These are phyloP conservation scores for Funneliformis geosporum DNA, from an alignment of 192 early-diverging fungal species.

Conservation along the genomic window DNA sequence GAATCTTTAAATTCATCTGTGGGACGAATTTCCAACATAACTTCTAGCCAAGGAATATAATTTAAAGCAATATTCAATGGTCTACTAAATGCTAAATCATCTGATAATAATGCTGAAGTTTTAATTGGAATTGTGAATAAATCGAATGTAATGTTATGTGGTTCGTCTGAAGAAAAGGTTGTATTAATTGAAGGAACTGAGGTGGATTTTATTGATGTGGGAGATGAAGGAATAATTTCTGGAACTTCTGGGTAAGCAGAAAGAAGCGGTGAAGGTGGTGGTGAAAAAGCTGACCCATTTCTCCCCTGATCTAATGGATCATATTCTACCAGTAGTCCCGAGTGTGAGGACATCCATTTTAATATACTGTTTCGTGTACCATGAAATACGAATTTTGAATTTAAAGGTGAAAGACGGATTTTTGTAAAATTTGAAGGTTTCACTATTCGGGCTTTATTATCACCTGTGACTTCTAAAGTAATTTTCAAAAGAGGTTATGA, in stretches of 20 bases:
- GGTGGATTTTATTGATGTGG: not conserved
- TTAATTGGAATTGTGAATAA: not conserved
- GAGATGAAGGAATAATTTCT: not conserved
- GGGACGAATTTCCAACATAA: conserved; percentile 21
- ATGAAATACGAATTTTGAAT: conserved; percentile 17
- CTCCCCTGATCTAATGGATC: not conserved
- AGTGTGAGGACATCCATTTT: conserved; percentile 19
- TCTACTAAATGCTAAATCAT: not conserved
- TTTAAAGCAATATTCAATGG: conserved; percentile 23
- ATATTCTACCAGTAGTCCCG: conserved; percentile 10
- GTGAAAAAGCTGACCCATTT: not conserved
- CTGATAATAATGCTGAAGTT: not conserved
- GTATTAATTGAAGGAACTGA: not conserved
- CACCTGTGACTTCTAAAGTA: not conserved
- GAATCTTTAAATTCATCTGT: conserved; percentile 5
- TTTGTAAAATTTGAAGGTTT: conserved; percentile 12
- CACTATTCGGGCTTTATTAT: not conserved
- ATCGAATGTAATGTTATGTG: conserved; percentile 11
- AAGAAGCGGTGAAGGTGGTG: not conserved
- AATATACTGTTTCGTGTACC: conserved; percentile 20
- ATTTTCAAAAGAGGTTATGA: not conserved
- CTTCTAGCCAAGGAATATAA: conserved; percentile 23
- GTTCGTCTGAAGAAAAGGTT: not conserved
- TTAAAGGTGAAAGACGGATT: conserved; percentile 11
- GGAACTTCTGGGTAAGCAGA: not conserved